These are phyloP conservation scores for Sclerotinia subarctica DNA, from an alignment of 2,329 filamentous ascomycete species.

Conservation along the genomic window DNA sequence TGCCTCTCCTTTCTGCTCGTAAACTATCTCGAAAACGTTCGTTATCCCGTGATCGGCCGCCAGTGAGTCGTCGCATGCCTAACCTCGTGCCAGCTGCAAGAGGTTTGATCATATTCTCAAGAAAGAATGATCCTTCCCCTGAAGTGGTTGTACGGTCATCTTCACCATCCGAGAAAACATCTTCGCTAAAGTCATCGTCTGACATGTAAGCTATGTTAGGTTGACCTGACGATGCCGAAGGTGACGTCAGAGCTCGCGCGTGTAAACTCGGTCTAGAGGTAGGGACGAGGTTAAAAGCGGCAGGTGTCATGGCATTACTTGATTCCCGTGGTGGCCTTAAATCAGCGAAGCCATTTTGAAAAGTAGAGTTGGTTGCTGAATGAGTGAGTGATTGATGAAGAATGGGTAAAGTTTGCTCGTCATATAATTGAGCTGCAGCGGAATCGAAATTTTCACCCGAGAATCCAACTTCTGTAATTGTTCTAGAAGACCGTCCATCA, in stretches of 20 bases:
- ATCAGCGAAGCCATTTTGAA: conserved; percentile 87
- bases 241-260: conserved; percentile 80
- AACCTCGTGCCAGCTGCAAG: conserved; percentile 55
- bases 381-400: conserved; percentile 73
- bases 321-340: conserved; percentile 59
- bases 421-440: conserved; percentile 74
- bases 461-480: conserved; percentile 63
- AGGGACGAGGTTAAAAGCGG: conserved; percentile 50
- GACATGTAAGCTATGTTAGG: conserved; percentile 61
- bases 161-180: conserved; percentile 77
- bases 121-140: conserved; percentile 47
- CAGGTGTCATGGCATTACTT: conserved; percentile 62
- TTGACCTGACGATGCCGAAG: conserved; percentile 57
- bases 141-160: conserved; percentile 43
- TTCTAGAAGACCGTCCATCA: conserved; percentile 59
- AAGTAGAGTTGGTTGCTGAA: conserved; percentile 69
- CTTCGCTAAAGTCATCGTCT: conserved; percentile 72
- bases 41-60: conserved; percentile 44
- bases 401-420: conserved; percentile 88
- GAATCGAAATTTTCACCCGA: conserved; percentile 65
- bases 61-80: conserved; percentile 61
- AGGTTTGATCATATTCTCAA: conserved; percentile 61
- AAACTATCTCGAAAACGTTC: conserved; percentile 37
- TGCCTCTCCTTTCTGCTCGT: conserved; percentile 33
- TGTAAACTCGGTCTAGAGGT: conserved; percentile 67